phyloP scores from a whole-genome alignment of 116 monocot species.

The Dioscorea cayenensis region DNA sequence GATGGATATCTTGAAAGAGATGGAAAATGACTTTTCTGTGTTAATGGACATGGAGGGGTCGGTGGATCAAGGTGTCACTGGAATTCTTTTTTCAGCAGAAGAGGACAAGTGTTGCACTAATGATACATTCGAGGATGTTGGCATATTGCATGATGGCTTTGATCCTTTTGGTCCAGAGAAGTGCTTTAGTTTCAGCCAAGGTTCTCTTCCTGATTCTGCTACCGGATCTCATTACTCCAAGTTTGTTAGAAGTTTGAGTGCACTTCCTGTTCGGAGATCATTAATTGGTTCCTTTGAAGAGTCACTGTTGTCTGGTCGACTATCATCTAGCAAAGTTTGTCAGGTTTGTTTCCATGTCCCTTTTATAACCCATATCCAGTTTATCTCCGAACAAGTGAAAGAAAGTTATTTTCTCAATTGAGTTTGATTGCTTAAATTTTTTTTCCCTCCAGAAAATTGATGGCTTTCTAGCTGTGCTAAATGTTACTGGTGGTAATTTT shows the following conservation, averaged over 20 bases:
- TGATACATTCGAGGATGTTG: constrained; percentile 14
- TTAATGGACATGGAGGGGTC: constrained; percentile 13
- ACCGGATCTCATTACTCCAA: constrained; percentile 26
- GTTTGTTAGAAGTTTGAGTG: constrained; percentile 27
- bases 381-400: neutral
- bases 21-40: constrained; percentile 26
- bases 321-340: constrained; percentile 55
- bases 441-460: constrained; percentile 67
- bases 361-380: neutral
- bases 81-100: constrained; percentile 15
- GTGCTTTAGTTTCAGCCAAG: neutral
- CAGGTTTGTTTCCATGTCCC: constrained; percentile 28
- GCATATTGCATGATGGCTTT: constrained; percentile 29
- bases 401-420: neutral
- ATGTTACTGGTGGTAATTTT: constrained; percentile 73
- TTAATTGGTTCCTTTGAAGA: constrained; percentile 97
- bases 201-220: constrained; percentile 15
- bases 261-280: constrained; percentile 62
- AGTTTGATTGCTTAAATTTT: constrained; percentile 3
- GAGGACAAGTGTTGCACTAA: constrained; percentile 16
- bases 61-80: constrained; percentile 14
- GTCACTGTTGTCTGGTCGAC: constrained; percentile 89
- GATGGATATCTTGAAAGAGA: constrained; percentile 22
- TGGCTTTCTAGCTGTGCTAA: constrained; percentile 87
- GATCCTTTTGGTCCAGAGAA: constrained; percentile 15